Evolutionary conservation across 352 stramenopile species (phyloP), one percentile per base, ranked within the genome.

Genomic region (Phytopythium ostracodes): DNA sequence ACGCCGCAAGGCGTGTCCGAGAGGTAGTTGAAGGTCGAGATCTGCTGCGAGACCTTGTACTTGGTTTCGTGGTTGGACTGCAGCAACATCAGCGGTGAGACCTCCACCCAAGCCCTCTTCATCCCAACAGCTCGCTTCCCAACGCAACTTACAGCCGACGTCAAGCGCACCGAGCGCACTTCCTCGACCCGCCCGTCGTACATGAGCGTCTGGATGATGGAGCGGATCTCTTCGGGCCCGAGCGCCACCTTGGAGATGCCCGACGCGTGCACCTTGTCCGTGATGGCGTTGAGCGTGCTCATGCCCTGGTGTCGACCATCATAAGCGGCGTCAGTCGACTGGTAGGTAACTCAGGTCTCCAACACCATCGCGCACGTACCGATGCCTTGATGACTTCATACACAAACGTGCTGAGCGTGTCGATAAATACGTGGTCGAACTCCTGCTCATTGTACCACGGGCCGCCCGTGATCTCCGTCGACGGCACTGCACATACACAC

Each of bases 381-480:
- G 79, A 89, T 22, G 81, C 82, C 56, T 92, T 90, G 72, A 98
- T 92, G 54, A 96, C 81, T 79, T 93, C 79, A 66, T 91, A 92
- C 66, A 99, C 87, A 71, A 98, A 98, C 24, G 91, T 97, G 60
- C 92, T 93, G 43, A 99, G 76, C 60, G 96, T 97, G 55, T 97
- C 84, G 73, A 99, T 98, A 80, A 99, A 99, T 68, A 98, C 97
- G 72, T 99, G 94, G 79, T 99, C 97, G 71, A 99, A 99, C 75
- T 99, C 92, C 66, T 97, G 89, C 62, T 99, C 97, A 65, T 97
- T 98, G 83, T 99, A 99, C 98, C 98, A 99, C 47, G 97, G 95
- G 25, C 98, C 98, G 67, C 98, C 98, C 11, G 97, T 99, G 65
- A 99, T 96, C 77, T 99, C 97, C 56, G 98, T 99, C 7, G 96